A percentile compares a stretch with the other conserved stretches of the same genome.
Evolutionary conservation across 108 stramenopile genomes (phyloP).

Genomic region (Stephanodiscus triporus): DNA sequence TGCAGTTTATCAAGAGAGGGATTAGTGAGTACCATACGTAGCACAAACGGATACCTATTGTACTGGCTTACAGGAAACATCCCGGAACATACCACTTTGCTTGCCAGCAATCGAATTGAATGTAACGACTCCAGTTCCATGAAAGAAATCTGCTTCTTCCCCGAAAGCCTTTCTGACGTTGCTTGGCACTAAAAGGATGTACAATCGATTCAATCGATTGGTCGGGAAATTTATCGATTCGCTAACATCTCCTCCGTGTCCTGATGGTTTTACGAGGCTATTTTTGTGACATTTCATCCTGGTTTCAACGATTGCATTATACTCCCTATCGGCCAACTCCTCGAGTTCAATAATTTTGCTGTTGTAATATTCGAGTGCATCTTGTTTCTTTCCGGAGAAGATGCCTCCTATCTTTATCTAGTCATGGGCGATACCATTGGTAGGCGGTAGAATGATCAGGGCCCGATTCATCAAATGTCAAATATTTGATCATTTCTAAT

Average conservation of each 20-base stretch:
- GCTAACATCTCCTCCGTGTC: background rate
- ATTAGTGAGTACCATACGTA: background rate
- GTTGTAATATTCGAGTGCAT: slow-evolving; percentile 35
- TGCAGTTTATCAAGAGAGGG: background rate
- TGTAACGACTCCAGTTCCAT: slow-evolving; percentile 58
- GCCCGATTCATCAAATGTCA: background rate
- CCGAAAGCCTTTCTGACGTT: slow-evolving; percentile 19
- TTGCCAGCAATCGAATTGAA: slow-evolving; percentile 64
- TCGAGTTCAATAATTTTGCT: slow-evolving; percentile 12
- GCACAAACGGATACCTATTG: slow-evolving; percentile 1
- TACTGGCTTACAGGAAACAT: slow-evolving; percentile 6
- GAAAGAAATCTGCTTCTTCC: slow-evolving; percentile 23
- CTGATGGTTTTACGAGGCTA: background rate
- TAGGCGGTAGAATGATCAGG: background rate
- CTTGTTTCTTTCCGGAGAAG: slow-evolving; percentile 30
- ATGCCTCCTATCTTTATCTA: slow-evolving; percentile 18
- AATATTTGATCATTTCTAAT: background rate
- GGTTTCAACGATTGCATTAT: slow-evolving; percentile 33
- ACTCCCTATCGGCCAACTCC: slow-evolving; percentile 16
- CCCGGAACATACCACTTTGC: slow-evolving; percentile 54
- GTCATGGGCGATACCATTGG: background rate
- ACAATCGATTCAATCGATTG: background rate
- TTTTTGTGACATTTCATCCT: slow-evolving; percentile 21
- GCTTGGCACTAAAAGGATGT: slow-evolving; percentile 10
- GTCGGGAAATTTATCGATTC: slow-evolving; percentile 1